Evolutionary conservation across 2,329 filamentous ascomycete genomes (phyloP).

Genomic region (Penicillium thymicola): DNA sequence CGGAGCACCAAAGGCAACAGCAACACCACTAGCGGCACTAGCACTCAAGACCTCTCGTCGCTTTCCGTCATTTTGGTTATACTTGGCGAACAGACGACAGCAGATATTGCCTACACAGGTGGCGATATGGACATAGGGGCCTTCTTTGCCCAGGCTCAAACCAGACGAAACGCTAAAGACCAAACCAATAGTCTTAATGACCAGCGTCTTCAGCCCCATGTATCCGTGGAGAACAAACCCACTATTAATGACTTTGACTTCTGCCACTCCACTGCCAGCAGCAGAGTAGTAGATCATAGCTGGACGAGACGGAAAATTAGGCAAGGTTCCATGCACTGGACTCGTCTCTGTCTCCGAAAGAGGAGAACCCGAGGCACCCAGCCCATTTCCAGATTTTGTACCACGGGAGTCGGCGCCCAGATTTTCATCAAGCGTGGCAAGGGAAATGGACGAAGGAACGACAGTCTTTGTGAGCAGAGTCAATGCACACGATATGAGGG

Average conservation of each 20-base stretch:
- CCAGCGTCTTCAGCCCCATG: conserved; percentile 78
- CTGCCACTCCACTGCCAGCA: conserved; percentile 91
- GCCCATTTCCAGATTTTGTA: conserved; percentile 44
- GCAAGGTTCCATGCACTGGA: conserved; percentile 35
- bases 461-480: conserved; percentile 91
- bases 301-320: conserved; percentile 42
- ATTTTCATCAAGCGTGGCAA: conserved; percentile 90
- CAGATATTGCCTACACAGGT: conserved; percentile 93
- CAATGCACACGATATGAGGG: conserved; percentile 70
- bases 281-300: conserved; percentile 95
- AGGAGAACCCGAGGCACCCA: conserved; percentile 37
- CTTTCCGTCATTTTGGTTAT: conserved; percentile 91
- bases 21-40: conserved; percentile 84
- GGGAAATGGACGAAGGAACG: conserved; percentile 80
- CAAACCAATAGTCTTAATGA: conserved; percentile 79
- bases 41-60: conserved; percentile 90
- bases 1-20: conserved; percentile 90
- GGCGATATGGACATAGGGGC: conserved; percentile 95
- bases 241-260: conserved; percentile 96
- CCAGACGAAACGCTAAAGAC: conserved; percentile 89
- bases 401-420: conserved; percentile 64
- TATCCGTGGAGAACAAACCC: conserved; percentile 97
- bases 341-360: conserved; percentile 40
- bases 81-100: conserved; percentile 90
- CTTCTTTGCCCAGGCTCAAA: conserved; percentile 89